phyloP scores from a whole-genome alignment of 148 eudicot species.

The Talinum fruticosum region DNA sequence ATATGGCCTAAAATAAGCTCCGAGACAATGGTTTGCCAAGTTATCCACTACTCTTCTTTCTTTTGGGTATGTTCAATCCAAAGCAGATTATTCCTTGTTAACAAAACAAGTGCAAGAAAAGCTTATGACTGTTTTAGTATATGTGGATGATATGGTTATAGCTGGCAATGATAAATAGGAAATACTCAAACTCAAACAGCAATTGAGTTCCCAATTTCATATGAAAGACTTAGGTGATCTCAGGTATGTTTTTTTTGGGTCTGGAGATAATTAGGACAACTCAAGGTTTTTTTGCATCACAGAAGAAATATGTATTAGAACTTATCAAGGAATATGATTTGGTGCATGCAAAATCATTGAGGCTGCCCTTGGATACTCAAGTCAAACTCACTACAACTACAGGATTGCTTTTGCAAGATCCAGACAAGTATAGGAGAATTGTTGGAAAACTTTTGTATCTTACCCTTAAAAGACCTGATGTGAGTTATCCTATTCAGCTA shows the following conservation, averaged over 20 bases:
- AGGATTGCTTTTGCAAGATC: background rate
- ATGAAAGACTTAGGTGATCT: conserved; percentile 9
- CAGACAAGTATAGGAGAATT: background rate
- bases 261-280: background rate
- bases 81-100: background rate
- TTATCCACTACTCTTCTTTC: background rate
- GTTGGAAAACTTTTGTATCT: conserved; percentile 5
- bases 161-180: background rate
- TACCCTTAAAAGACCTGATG: conserved; percentile 2
- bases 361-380: background rate
- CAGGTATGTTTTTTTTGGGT: conserved; percentile 20
- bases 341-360: background rate
- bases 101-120: too few relatives aligned
- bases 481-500: background rate
- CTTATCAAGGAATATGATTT: background rate
- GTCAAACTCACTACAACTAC: background rate
- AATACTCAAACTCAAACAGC: background rate
- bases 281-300: background rate
- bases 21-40: conserved; percentile 15
- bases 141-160: conserved; percentile 15
- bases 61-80: background rate
- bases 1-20: conserved; percentile 14
- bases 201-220: background rate
- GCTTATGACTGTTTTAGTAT: background rate
- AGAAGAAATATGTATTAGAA: conserved; percentile 1